Evolutionary conservation across 2,329 filamentous ascomycete genomes (phyloP), one percentile per base, ranked within the genome.

Genomic region (Myriosclerotinia curreyana): DNA sequence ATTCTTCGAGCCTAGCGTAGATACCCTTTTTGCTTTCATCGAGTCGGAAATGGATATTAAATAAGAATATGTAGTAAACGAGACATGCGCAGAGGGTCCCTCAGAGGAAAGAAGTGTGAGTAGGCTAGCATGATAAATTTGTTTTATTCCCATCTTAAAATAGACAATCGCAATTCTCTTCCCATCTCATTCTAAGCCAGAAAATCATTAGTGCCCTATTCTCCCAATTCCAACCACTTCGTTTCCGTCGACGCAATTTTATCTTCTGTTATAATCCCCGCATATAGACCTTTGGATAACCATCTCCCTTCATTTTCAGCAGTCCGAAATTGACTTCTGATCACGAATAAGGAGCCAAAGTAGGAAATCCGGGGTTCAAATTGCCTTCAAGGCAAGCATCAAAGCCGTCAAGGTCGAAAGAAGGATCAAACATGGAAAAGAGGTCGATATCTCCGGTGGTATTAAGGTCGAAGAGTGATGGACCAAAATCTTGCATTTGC

Each of bases 381-480:
- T 66, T 70, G 12, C 68, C 66, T 50, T 69, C 67, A 25, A 72
- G 60, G 40, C 55, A 66, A 46, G 68, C 67, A 66, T 72, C 70
- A 28, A 72, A 67, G 11, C 66, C 62, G 36, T 70, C 67, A 8
- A 71, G 66, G 54, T 71, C 67, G 25, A 72, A 71, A 2, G 64
- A 62, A 17, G 69, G 70, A 60, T 72, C 70, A 53, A 72, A 71
- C 64, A 70, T 67, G 38, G 64, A 68, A 60, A 72, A 72, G 2
- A 69, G 44, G 46, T 72, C 69, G 12, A 70, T 61, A 46, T 70
- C 64, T 20, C 55, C 55, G 1, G 55, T 59, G 11, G 67, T 28
- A 14, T 67, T 55, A 0, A 68, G 65, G 49, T 68, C 65, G 22
- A 71, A 67, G 8, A 66, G 53, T 9, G 69, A 66, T 8, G 66